Base-by-base conservation (phyloP, 495 filamentous ascomycete genomes). In the Bacidia rubella region DNA sequence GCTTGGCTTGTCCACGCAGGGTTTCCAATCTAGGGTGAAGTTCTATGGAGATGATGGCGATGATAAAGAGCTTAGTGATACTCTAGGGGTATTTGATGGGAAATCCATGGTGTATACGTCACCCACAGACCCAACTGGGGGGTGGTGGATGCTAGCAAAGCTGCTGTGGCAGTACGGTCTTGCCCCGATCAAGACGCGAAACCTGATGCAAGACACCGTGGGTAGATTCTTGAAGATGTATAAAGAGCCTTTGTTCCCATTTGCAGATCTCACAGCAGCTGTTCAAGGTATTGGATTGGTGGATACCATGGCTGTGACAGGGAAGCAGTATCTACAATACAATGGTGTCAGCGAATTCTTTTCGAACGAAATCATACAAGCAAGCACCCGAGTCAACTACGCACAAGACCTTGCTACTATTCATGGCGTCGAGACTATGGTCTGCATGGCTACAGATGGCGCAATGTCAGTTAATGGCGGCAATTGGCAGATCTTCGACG, bases 341-440 rank as follows among this genome's bases (percentile, higher is more conserved):
- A 92, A 90, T 58, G 72, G 72, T 3, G 76, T 97, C 38, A 73
- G 72, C 2, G 66, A 72, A 0, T 12, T 27, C 5, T 99, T 93
- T 62, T 68, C 85, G 1, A 78, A 78, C 11, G 89, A 99, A 45
- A 80, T 99, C 40, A 78, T 98, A 11, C 93, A 97, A 68, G 87
- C 92, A 1, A 85, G 81, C 57, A 97, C 92, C 0, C 74, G 92
- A 3, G 92, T 97, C 41, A 99, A 99, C 62, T 97, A 97, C 68
- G 92, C 84, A 0, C 86, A 90, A 56, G 96, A 99, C 54, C 63
- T 98, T 5, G 72, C 67, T 2, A 64, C 81, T 42, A 92, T 97
- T 26, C 90, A 99, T 60, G 93, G 87, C 2, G 65, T 99, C 10
- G 87, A 90, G 57, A 80, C 89, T 0, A 90, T 96, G 83, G 92